Evolutionary conservation across 1,284 basidiomycete genomes (phyloP).

Genomic region (Neolentinus lepideus): DNA sequence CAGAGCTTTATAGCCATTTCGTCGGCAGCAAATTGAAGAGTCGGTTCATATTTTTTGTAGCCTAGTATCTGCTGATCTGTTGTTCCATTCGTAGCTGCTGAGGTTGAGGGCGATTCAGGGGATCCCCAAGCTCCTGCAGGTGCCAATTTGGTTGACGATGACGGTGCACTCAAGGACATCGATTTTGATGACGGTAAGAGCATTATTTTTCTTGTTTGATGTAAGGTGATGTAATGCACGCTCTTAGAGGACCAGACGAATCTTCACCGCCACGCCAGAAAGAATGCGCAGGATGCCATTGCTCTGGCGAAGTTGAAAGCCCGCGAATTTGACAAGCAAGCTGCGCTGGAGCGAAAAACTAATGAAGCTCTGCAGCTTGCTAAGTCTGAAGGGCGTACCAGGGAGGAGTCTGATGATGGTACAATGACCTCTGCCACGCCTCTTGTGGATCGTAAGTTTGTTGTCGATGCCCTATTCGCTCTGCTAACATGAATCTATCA

Average conservation of each 20-base stretch:
- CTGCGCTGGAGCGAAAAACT: conserved; percentile 74
- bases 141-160: conserved; percentile 47
- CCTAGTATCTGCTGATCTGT: conserved; percentile 10
- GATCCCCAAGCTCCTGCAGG: conserved; percentile 44
- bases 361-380: conserved; percentile 69
- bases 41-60: conserved; percentile 30
- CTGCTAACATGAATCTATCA: conserved; percentile 2
- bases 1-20: conserved; percentile 98
- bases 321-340: conserved; percentile 78
- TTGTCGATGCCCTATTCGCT: conserved; percentile 2
- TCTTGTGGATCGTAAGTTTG: conserved; percentile 61
- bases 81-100: conserved; percentile 51
- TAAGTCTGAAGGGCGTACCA: conserved; percentile 56
- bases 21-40: conserved; percentile 98
- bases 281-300: conserved; percentile 90
- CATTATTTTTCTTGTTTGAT: background rate
- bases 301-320: conserved; percentile 78
- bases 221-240: background rate
- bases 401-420: conserved; percentile 37
- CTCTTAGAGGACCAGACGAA: conserved; percentile 82
- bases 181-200: conserved; percentile 89
- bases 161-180: conserved; percentile 64
- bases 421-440: conserved; percentile 21
- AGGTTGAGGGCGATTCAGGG: conserved; percentile 73
- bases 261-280: conserved; percentile 80